Base-by-base conservation (phyloP, 306 rosid species). In the Cajanus cajan region DNA sequence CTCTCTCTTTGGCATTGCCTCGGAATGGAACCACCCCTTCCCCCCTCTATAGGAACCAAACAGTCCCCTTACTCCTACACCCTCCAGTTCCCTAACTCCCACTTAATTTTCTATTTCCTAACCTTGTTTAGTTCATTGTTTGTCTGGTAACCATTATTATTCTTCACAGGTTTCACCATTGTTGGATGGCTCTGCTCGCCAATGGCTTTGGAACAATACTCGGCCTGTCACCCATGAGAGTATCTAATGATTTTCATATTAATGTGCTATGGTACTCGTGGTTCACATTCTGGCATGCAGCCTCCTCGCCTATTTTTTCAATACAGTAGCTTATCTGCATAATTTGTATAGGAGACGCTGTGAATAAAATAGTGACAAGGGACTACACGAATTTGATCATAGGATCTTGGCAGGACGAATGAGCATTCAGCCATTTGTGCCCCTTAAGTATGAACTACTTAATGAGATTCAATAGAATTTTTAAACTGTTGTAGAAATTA, bases 181-280 rank as follows among this genome's bases (percentile, higher is more conserved):
- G 86, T 78, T 93, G 58, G 93, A 90, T 69, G 98, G 88, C 66
- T 86, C 89, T 68, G 91, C 98, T 73, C 76, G 80, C 70, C 79
- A 90, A 68, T 95, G 98, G 98, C 97, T 95, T 71, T 86, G 94
- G 98, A 73, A 85, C 90, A 95, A 93, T 85, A 95, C 99, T 28
- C 75, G 85, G 12, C 92, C 94, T 4, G 74, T 91, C 43, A 67
- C 18, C 55, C 85, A 62, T 61, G 36, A 69, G 68, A 85, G 78
- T 83, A 62, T 61, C n/a, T 54, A 51, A 59, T 57, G 65, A 47
- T 72, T 76, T 77, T 66, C 80, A 77, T 61, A 61, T 21, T 33
- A 40, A 40, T 50, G 74, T 62, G 58, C 13, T 14, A 4, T 5
- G 71, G 71, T 22, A 24, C 45, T 19, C 50, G 33, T 21, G 79